phyloP scores from a whole-genome alignment of 2,329 filamentous ascomycete species.

The Helotiales sp. region DNA sequence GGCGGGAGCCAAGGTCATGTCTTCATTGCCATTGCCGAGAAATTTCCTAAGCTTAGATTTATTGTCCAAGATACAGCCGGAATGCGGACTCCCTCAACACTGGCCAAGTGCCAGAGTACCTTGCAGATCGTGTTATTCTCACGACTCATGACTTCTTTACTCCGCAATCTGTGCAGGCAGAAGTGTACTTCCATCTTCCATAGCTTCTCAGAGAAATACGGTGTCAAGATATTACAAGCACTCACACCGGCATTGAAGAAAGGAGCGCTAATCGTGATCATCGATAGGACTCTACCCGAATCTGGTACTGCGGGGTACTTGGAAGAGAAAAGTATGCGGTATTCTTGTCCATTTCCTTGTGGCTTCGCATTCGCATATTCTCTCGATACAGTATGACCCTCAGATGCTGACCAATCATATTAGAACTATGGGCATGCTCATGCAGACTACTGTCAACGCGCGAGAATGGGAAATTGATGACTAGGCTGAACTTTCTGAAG shows the following conservation, averaged over 20 bases:
- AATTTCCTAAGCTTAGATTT: conserved; percentile 29
- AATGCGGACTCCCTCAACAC: conserved; percentile 14
- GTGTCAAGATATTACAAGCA: conserved; percentile 36
- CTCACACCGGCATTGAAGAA: conserved; percentile 43
- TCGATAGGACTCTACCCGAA: conserved; percentile 2
- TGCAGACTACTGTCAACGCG: conserved; percentile 9
- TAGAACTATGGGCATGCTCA: conserved; percentile 5
- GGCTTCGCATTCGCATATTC: too few relatives aligned
- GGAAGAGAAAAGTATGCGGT: background rate
- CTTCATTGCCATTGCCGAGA: conserved; percentile 16
- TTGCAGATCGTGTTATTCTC: conserved; percentile 28
- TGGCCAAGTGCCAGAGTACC: conserved; percentile 11
- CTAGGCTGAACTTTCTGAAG: background rate
- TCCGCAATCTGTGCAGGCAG: conserved; percentile 42
- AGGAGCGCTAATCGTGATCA: conserved; percentile 37
- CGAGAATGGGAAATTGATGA: conserved; percentile 4
- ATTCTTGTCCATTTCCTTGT: too few relatives aligned
- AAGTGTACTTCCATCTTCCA: conserved; percentile 50
- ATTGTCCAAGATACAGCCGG: conserved; percentile 25
- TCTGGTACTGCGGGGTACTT: background rate
- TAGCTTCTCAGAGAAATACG: conserved; percentile 46
- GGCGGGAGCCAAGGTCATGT: background rate
- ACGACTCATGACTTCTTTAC: conserved; percentile 46
- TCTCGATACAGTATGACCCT: background rate
- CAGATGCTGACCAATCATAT: background rate